A percentile compares a stretch with the other conserved stretches of the same genome.
Conservation (phyloP, 2,329 filamentous ascomycete species). For the Neonectria coccinea region DNA sequence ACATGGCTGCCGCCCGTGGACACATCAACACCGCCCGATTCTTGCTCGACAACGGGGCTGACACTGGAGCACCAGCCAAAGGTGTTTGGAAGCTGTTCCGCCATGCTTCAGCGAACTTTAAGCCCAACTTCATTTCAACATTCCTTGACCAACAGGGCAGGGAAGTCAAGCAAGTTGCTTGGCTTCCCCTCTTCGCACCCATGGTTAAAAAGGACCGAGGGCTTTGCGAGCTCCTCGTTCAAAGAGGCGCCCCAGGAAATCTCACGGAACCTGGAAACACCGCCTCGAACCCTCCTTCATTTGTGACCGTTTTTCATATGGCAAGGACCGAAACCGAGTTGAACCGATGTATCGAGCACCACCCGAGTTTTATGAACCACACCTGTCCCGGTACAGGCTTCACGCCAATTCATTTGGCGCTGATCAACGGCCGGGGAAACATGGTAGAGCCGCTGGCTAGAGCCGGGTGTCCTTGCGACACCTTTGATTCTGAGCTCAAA, state of each 20-base stretch:
- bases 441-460: not conserved
- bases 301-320: not conserved
- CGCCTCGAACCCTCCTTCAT: no score
- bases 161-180: fast-evolving
- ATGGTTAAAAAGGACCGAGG: not conserved
- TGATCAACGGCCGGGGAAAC: not conserved
- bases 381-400: not conserved
- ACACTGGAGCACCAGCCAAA: not conserved
- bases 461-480: not conserved
- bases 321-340: not conserved
- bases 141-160: not conserved
- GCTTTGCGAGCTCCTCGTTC: not conserved
- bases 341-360: no score
- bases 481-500: not conserved
- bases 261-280: not conserved
- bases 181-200: not conserved
- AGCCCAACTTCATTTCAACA: no score
- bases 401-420: not conserved
- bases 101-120: not conserved
- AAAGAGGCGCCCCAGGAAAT: not conserved
- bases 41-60: not conserved
- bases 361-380: no score
- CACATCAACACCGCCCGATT: not conserved
- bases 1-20: not conserved
- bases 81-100: not conserved